Evolutionary conservation across 2,329 filamentous ascomycete species (phyloP).

Genomic region (Chaetomiaceae sp.): DNA sequence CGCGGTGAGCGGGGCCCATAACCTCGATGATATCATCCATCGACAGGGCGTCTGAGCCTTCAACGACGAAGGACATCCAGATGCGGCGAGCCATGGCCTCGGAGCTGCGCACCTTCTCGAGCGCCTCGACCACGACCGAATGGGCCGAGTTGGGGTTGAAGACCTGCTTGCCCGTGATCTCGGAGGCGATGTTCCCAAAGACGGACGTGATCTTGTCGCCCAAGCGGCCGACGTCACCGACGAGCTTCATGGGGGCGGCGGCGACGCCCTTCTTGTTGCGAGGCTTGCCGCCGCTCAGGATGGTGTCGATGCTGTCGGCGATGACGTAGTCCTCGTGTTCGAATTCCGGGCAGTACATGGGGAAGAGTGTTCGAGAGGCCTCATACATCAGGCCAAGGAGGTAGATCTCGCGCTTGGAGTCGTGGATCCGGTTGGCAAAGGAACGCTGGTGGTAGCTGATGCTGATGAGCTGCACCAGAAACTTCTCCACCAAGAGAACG

Average conservation of each 20-base stretch:
- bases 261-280: slow-evolving; percentile 47
- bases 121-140: slow-evolving; percentile 79
- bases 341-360: slow-evolving; percentile 88
- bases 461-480: slow-evolving; percentile 74
- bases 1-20: slow-evolving; percentile 65
- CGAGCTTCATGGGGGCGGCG: slow-evolving; percentile 70
- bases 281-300: slow-evolving; percentile 49
- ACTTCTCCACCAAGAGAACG: slow-evolving; percentile 69
- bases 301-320: slow-evolving; percentile 71
- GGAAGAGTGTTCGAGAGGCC: slow-evolving; percentile 80
- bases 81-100: slow-evolving; percentile 91
- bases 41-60: slow-evolving; percentile 74
- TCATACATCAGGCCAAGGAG: slow-evolving; percentile 84
- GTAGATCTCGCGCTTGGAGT: slow-evolving; percentile 79
- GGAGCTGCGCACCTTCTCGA: slow-evolving; percentile 76
- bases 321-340: slow-evolving; percentile 88
- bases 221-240: slow-evolving; percentile 70
- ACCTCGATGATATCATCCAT: slow-evolving; percentile 82
- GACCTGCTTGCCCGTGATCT: slow-evolving; percentile 91
- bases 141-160: slow-evolving; percentile 90
- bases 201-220: slow-evolving; percentile 91
- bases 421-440: slow-evolving; percentile 75
- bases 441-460: slow-evolving; percentile 82
- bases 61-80: slow-evolving; percentile 97
- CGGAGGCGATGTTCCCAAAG: slow-evolving; percentile 87